Percentiles rank a stretch among this genome's conserved stretches.
phyloP scores from a whole-genome alignment of 345 rosid species.

The Syzygium oleosum region DNA sequence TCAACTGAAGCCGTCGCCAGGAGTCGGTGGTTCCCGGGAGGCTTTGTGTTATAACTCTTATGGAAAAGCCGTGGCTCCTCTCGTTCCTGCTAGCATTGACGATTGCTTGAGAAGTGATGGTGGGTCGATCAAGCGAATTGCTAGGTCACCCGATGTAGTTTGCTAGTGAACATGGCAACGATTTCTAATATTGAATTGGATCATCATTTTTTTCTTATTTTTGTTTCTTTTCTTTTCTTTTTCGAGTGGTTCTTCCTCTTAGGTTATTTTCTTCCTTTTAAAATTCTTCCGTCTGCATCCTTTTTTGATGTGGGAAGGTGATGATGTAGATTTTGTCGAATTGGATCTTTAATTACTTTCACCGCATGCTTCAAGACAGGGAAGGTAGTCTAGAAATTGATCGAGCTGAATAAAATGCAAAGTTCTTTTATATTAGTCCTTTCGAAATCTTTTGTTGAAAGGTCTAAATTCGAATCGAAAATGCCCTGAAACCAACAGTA shows the following conservation, averaged over 20 bases:
- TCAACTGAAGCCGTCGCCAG: conserved; percentile 41
- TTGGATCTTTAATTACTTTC: not conserved
- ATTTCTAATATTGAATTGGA: not conserved
- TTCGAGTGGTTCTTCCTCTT: not conserved
- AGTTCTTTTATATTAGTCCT: not conserved
- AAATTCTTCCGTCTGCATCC: conserved; percentile 30
- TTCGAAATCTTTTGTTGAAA: not conserved
- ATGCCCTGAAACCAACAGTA: not conserved
- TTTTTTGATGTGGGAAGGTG: conserved; percentile 42
- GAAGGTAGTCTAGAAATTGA: not conserved
- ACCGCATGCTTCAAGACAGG: not conserved
- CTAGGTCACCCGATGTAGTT: conserved; percentile 42
- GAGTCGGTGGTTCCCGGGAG: conserved; percentile 20
- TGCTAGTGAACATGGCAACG: conserved; percentile 12
- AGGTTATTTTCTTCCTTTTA: not conserved
- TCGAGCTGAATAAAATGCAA: not conserved
- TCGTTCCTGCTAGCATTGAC: conserved; percentile 77
- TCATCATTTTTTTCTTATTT: not conserved
- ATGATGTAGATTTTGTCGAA: conserved; percentile 12
- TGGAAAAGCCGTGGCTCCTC: conserved; percentile 62
- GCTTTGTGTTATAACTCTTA: conserved; percentile 79
- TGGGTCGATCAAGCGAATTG: conserved; percentile 26
- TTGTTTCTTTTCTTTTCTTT: not conserved
- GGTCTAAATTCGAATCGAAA: not conserved
- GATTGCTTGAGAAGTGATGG: conserved; percentile 44